phyloP scores from a whole-genome alignment of 23 red algal genomes.

The Gracilaria gracilis region DNA sequence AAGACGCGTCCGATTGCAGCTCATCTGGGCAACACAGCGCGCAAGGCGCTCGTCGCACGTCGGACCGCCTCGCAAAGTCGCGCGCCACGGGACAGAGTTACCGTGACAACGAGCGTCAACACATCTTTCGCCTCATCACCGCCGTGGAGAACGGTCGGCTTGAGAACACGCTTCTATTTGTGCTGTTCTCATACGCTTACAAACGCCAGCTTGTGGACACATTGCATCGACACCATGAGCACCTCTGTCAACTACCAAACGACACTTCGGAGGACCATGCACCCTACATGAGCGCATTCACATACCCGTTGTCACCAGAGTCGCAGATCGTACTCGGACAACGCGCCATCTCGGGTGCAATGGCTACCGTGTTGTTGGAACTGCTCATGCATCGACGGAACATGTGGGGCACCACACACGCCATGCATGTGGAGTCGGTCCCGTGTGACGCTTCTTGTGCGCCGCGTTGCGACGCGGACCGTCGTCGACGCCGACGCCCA shows the following conservation, averaged over 20 bases:
- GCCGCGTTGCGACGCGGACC: slow-evolving; percentile 1
- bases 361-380: slow-evolving; percentile 51
- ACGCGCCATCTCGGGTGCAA: slow-evolving; percentile 33
- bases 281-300: background rate
- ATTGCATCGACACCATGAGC: background rate
- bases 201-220: background rate
- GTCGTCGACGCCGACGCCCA: slow-evolving; percentile 29
- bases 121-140: slow-evolving; percentile 26
- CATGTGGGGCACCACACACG: slow-evolving; percentile 8
- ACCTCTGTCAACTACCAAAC: background rate
- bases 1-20: background rate
- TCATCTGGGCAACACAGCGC: background rate
- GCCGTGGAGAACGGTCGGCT: slow-evolving; percentile 25
- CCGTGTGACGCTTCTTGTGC: background rate
- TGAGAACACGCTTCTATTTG: slow-evolving; percentile 45
- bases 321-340: background rate
- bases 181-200: background rate
- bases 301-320: slow-evolving; percentile 16
- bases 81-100: slow-evolving; percentile 62
- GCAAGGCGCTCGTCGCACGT: background rate
- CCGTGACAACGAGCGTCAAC: slow-evolving; percentile 62
- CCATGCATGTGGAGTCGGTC: background rate
- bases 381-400: slow-evolving; percentile 46
- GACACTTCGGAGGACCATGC: slow-evolving; percentile 22
- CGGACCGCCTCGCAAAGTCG: slow-evolving; percentile 43